Conservation (phyloP, 352 stramenopile genomes). For the Pythium aphanidermatum region DNA sequence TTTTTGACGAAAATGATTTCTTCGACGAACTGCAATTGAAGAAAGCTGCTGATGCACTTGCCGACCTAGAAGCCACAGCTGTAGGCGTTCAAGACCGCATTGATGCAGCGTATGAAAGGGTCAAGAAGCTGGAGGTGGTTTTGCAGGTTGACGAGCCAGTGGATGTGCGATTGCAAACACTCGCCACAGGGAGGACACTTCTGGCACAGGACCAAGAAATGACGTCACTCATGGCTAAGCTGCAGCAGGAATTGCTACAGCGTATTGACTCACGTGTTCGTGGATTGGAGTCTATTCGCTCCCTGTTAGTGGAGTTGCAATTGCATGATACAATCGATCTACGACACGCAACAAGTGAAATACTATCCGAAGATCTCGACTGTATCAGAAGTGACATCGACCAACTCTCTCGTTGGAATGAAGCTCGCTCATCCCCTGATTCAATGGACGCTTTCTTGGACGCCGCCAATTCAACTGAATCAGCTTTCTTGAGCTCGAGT, state of each 20-base stretch:
- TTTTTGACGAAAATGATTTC: too few species aligned
- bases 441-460: constrained; percentile 2
- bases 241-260: constrained; percentile 39
- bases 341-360: constrained; percentile 28
- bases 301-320: constrained; percentile 33
- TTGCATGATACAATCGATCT: constrained; percentile 34
- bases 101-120: constrained; percentile 19
- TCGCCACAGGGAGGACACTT: constrained; percentile 30
- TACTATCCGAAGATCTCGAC: constrained; percentile 9
- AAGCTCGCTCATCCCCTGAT: too few species aligned
- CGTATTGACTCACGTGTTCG: constrained; percentile 30
- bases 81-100: too few species aligned
- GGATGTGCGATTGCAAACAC: constrained; percentile 29
- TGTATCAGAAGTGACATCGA: too few species aligned
- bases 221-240: constrained; percentile 15
- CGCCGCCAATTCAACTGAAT: constrained; percentile 18
- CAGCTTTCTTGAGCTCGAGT: too few species aligned
- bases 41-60: constrained; percentile 56
- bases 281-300: constrained; percentile 27
- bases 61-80: constrained; percentile 50
- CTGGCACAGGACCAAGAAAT: constrained; percentile 56
- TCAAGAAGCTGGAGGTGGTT: constrained; percentile 43
- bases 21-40: constrained; percentile 49
- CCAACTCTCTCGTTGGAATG: too few species aligned
- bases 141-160: constrained; percentile 31